Evolutionary conservation across 306 rosid species (phyloP).

Genomic region (Vigna trinervia): DNA sequence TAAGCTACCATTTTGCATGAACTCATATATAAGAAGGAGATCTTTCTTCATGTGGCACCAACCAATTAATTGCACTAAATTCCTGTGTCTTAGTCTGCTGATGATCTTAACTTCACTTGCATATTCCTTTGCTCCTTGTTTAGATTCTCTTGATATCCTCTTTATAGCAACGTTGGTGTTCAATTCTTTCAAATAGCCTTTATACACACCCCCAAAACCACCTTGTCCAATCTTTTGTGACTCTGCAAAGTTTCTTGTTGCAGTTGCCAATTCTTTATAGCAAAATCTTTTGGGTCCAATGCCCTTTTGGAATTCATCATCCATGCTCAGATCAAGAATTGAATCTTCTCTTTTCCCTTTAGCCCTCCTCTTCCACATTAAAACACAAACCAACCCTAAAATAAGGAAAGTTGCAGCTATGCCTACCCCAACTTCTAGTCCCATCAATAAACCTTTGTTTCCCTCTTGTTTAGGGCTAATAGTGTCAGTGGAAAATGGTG

Average conservation of each 20-base stretch:
- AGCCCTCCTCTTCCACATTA: conserved; percentile 22
- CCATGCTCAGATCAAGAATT: not conserved
- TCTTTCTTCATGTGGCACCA: conserved; percentile 50
- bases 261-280: conserved; percentile 17
- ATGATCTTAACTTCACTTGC: conserved; percentile 42
- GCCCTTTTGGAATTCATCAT: conserved; percentile 21
- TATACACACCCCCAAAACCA: conserved; percentile 50
- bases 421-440: not conserved
- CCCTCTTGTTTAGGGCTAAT: not conserved
- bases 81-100: conserved; percentile 44
- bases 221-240: conserved; percentile 47
- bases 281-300: conserved; percentile 15
- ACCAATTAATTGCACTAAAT: conserved; percentile 48
- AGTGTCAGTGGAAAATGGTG: not conserved
- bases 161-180: conserved; percentile 44
- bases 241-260: conserved; percentile 42
- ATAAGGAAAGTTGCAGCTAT: not conserved
- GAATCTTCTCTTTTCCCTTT: conserved; percentile 4
- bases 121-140: conserved; percentile 48
- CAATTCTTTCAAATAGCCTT: conserved; percentile 33
- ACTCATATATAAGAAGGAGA: conserved; percentile 43
- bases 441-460: not conserved
- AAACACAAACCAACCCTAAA: not conserved
- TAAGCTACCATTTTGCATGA: conserved; percentile 47
- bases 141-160: conserved; percentile 36